Conservation (phyloP, 768 basidiomycete species). For the Lyophyllum atratum region DNA sequence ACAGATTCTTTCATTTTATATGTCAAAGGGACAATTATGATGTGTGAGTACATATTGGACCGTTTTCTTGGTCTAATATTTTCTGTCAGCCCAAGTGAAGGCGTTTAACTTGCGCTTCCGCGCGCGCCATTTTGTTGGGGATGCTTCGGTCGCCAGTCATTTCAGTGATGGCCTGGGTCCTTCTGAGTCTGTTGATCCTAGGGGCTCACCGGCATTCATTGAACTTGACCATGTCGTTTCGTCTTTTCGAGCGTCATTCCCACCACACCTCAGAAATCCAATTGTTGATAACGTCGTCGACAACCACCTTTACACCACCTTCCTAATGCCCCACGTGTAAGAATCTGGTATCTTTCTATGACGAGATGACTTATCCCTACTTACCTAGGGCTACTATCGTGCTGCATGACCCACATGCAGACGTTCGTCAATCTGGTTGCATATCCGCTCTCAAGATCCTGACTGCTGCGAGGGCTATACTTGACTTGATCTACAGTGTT, state of each 20-base stretch:
- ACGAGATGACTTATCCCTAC: conserved; percentile 5
- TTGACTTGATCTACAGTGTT: conserved; percentile 67
- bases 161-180: conserved; percentile 36
- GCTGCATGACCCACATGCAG: conserved; percentile 77
- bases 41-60: conserved; percentile 40
- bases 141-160: conserved; percentile 45
- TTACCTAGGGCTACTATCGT: conserved; percentile 60
- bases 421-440: conserved; percentile 57
- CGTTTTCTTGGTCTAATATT: not conserved
- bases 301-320: conserved; percentile 54
- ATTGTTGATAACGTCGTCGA: conserved; percentile 59
- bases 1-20: conserved; percentile 74
- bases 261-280: conserved; percentile 55
- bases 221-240: conserved; percentile 61
- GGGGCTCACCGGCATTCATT: conserved; percentile 62
- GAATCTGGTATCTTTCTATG: conserved; percentile 4
- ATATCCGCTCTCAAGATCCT: conserved; percentile 71
- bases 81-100: conserved; percentile 47
- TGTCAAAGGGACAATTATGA: conserved; percentile 66
- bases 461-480: conserved; percentile 62
- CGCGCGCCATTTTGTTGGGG: conserved; percentile 59
- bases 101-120: conserved; percentile 69
- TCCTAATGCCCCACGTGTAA: conserved; percentile 45
- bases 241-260: conserved; percentile 61
- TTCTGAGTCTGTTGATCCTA: conserved; percentile 55